Evolutionary conservation across 2,329 filamentous ascomycete species (phyloP), one percentile per base, ranked within the genome.

Genomic region (Pseudocercospora vitis): DNA sequence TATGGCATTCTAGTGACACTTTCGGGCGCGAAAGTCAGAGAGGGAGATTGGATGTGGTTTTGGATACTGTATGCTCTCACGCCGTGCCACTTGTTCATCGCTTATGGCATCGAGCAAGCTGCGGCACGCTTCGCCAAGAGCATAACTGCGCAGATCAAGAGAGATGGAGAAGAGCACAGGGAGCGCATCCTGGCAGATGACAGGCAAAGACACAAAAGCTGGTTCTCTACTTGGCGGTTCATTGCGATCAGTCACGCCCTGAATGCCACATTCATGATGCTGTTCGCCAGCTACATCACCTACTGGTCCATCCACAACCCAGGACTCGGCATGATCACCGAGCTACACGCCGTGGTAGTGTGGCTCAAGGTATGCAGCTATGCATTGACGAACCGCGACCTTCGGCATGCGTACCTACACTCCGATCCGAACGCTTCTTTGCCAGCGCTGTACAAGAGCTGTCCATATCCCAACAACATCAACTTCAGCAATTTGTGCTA

Each of bases 331-430:
- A 96, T 91, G 0, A 76, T 96, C 45, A 91, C 88, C 59, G 89
- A 97, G 72, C 74, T 95, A 56, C 94, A 99, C 70, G 91, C 91
- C 59, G 85, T 97, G 65, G 88, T 97, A 51, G 91, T 97, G 47
- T 96, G 91, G 86, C 81, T 99, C 65, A 99, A 99, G 77, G 91
- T 88, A 26, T 89, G 90, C 60, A 96, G 91, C 0, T 99, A 97
- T 69, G 94, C 92, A 19, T 88, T 97, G 66, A 97, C 94, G 21
- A 99, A 99, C 72, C 86, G 94, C 60, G 94, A 99, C 70, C 82
- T 99, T 28, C 88, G 94, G 33, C 90, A 96, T 69, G 90, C 92
- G 14, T 89, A 90, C 69, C 80, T 97, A 18, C 63, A 68, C 33
- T 65, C 65, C 6, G 88, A 95, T 66, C 88, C 90, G 53, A 80